Base-by-base conservation (phyloP, 1,139 yeast species). In the Hansenula anomala region DNA sequence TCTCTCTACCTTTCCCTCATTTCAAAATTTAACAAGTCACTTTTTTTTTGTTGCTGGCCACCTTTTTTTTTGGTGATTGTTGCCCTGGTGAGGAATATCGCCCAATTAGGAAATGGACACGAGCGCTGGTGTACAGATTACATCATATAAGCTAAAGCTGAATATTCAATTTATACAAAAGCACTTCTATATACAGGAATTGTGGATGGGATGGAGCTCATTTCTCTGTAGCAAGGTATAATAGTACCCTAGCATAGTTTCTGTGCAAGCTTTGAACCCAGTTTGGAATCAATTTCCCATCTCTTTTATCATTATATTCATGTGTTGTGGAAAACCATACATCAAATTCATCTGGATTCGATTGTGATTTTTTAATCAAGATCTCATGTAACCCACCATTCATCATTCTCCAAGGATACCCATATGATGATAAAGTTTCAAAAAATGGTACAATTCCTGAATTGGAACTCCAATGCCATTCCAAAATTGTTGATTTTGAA, bases 401-500 rank as follows among this genome's bases (percentile, higher is more conserved):
- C 54, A 51, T 48, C 34, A 51, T 10, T 41, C 53, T 47, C 54
- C 54, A 51, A 4, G 55, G 55, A 32, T 46, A 49, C 9, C 55
- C 55, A 25, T 47, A 51, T 3, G 31, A 4, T 0, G 52, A 42
- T 3, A 50, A 6, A 34, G 36, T 44, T 15, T 48, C 50, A 33
- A 47, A 51, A 16, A 28, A 37, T 2, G 33, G 17, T 7, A 45
- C 47, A 4, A 34, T 10, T n/a, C n/a, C 28, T 4, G 4, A 33
- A 4, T 22, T 35, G 12, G 37, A 24, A 26, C 29, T 37, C 40
- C 32, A 35, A 6, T 23, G 14, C 47, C 47, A 45, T 28, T 24
- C 34, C 1, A 43, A 15, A 6, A 45, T 14, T 6, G 45, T 43
- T 8, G 43, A 38, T 16, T 39, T 33, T 23, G 33, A 20, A 4